A percentile compares a stretch with the other conserved stretches of the same genome.
phyloP scores from a whole-genome alignment of 2,329 filamentous ascomycete genomes.

The Cadophora luteo-olivacea region DNA sequence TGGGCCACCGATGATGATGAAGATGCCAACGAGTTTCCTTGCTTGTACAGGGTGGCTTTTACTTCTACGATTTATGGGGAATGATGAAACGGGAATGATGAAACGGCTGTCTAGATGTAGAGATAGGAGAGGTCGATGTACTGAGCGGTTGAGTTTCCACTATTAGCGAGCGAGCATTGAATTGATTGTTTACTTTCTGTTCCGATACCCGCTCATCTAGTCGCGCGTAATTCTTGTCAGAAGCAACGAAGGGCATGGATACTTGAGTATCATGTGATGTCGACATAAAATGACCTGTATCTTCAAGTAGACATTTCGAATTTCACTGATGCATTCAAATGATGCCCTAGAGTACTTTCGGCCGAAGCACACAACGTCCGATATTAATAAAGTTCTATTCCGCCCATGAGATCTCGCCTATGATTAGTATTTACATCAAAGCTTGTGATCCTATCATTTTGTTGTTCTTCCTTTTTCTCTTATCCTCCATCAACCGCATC shows the following conservation, averaged over 20 bases:
- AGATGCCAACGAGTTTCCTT: slow-evolving; percentile 12
- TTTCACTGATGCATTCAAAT: too few relatives aligned
- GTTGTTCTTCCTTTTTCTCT: neutral
- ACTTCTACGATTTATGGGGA: slow-evolving; percentile 9
- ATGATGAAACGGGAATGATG: slow-evolving; percentile 13
- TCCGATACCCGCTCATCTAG: neutral
- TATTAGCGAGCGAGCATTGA: slow-evolving; percentile 1
- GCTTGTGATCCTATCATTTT: neutral
- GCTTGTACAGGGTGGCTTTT: neutral
- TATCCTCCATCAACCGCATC: neutral
- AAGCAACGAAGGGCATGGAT: neutral
- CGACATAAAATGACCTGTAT: neutral
- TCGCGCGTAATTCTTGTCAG: too few relatives aligned
- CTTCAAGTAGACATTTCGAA: too few relatives aligned
- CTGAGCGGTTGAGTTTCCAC: neutral
- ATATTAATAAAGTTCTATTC: too few relatives aligned
- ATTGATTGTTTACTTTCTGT: neutral
- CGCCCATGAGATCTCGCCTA: slow-evolving; percentile 9
- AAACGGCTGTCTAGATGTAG: slow-evolving; percentile 19
- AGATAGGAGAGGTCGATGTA: neutral
- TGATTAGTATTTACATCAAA: slow-evolving; percentile 10
- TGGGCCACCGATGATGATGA: neutral
- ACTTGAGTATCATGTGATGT: neutral
- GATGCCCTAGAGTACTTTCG: too few relatives aligned
- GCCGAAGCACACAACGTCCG: too few relatives aligned